Evolutionary conservation across 2,329 filamentous ascomycete species (phyloP), one percentile per base, ranked within the genome.

Genomic region (Zopfia rhizophila): DNA sequence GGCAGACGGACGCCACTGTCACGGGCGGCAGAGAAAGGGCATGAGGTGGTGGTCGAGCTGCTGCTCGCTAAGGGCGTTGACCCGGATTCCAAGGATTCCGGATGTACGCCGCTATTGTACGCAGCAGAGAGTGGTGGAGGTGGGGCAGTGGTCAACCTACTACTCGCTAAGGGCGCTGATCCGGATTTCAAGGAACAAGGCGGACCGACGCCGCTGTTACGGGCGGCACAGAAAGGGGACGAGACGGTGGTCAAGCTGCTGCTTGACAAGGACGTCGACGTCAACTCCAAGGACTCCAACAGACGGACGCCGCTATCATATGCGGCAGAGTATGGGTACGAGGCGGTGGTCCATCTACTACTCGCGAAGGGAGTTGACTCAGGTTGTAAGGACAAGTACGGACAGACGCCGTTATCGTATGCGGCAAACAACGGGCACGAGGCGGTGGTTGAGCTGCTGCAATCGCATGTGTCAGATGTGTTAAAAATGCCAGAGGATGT

Each of bases 241-340:
- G 17, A 48, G 16, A 38, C 22, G 17, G 38, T 48, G 8, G 47
- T 38, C 8, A 40, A 41, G 36, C 13, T 37, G 33, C 23, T 47
- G 19, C 38, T 47, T 12, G 32, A 47, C 7, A 48, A 17, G 14
- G 22, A 29, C 33, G 43, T 30, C 13, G 19, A 32, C 2, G 37
- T 24, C 16, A 16, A 51, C 7, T 35, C 28, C n/a, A 40, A 39
- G 27, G 32, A 44, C 27, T 18, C 3, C 4, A 17, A 17, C 5
- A 18, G 25, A 5, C 19, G 7, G 22, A 38, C 41, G 31, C 13
- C 41, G 23, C 31, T 38, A 14, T 28, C 21, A 21, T 29, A 10
- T 10, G 41, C 41, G 12, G 29, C 29, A 10, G 10, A 32, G 29
- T 8, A 27, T 3, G 41, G 33, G 24, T 17, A 45, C 24, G 33